Evolutionary conservation across 441 rosid genomes (phyloP).

Genomic region (Populus hybrid): DNA sequence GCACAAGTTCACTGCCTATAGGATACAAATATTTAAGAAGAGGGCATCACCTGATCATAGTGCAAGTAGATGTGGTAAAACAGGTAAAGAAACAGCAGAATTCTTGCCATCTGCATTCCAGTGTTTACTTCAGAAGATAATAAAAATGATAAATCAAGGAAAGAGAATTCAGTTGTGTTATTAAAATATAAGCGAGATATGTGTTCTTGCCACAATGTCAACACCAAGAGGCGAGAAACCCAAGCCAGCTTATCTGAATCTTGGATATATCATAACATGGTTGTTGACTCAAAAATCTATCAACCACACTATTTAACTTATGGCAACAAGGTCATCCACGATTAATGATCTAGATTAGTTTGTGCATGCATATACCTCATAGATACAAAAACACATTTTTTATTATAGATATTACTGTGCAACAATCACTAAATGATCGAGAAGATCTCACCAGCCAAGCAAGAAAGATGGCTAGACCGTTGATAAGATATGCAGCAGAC

Average conservation of each 20-base stretch:
- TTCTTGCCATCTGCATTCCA: constrained; percentile 42
- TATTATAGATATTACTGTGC: not conserved
- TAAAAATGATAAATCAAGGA: constrained; percentile 2
- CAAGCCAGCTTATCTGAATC: not conserved
- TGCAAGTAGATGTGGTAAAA: constrained; percentile 51
- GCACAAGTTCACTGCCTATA: not conserved
- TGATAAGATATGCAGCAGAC: constrained; percentile 47
- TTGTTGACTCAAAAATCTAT: not conserved
- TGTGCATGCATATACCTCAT: not conserved
- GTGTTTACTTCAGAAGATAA: constrained; percentile 16
- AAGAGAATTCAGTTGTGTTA: not conserved
- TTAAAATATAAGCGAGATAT: not conserved
- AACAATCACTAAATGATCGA: not conserved
- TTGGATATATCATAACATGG: not conserved
- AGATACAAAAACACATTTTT: not conserved
- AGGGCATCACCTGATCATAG: constrained; percentile 38
- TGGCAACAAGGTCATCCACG: not conserved
- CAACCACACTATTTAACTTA: not conserved
- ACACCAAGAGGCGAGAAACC: not conserved
- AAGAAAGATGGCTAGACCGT: constrained; percentile 51
- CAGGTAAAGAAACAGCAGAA: constrained; percentile 42
- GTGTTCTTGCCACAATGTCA: not conserved
- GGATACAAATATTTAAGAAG: not conserved
- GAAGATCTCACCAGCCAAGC: constrained; percentile 49
- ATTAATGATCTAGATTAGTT: not conserved